A percentile compares a stretch with the other conserved stretches of the same genome.
These are phyloP conservation scores for Populus nigra DNA, from an alignment of 345 rosid species.

Conservation along the genomic window DNA sequence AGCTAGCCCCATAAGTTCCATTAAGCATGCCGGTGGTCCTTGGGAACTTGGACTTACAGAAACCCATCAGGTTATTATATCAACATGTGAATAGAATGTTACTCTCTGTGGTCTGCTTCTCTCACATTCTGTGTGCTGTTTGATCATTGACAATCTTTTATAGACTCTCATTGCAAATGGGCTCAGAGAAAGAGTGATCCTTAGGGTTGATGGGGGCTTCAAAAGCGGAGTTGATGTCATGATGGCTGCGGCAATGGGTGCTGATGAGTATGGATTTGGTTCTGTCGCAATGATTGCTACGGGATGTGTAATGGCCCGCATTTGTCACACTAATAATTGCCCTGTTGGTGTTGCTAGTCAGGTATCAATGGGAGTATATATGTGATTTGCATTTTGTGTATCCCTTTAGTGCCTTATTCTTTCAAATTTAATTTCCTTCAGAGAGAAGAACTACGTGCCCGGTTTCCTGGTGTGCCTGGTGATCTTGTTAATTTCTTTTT, in stretches of 20 bases:
- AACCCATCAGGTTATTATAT: conserved; percentile 70
- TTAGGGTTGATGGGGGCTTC: conserved; percentile 96
- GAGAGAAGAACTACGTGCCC: conserved; percentile 97
- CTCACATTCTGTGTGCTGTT: conserved; percentile 6
- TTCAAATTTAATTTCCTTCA: conserved; percentile 21
- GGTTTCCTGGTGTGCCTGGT: conserved; percentile 99
- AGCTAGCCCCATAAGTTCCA: conserved; percentile 97
- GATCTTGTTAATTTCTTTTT: conserved; percentile 95
- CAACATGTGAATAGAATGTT: conserved; percentile 6
- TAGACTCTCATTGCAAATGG: conserved; percentile 94
- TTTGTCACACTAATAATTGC: conserved; percentile 98
- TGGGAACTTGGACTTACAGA: conserved; percentile 98
- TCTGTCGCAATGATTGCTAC: conserved; percentile 99
- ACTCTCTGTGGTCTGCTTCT: conserved; percentile 5
- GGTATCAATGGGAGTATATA: conserved; percentile 40
- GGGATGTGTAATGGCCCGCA: conserved; percentile 99
- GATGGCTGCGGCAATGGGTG: conserved; percentile 96
- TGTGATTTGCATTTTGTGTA: conserved; percentile 2
- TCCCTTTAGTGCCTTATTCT: conserved; percentile 13
- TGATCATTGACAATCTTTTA: conserved; percentile 24
- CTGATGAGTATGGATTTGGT: conserved; percentile 98
- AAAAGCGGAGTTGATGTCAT: conserved; percentile 94
- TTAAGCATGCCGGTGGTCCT: conserved; percentile 99
- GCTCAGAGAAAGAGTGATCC: conserved; percentile 93
- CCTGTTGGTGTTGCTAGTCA: conserved; percentile 99